Conservation (phyloP, 352 stramenopile genomes). For the Halophytophthora batemanensis region DNA sequence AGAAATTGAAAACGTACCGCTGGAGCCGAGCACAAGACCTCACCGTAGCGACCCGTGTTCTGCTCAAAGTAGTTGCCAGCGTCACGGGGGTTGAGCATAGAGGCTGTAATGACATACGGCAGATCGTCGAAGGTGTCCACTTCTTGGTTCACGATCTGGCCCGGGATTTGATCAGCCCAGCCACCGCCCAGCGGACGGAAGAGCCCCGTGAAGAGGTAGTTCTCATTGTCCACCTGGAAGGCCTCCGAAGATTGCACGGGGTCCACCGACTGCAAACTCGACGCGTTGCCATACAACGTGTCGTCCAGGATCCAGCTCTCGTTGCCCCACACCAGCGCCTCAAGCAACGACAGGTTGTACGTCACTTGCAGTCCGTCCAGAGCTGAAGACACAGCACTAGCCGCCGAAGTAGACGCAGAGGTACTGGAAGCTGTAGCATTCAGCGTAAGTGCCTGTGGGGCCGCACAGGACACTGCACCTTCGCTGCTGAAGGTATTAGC, state of each 20-base stretch:
- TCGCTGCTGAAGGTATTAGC: constrained; percentile 56
- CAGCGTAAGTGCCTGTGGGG: constrained; percentile 38
- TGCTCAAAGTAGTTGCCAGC: constrained; percentile 65
- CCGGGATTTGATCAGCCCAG: constrained; percentile 48
- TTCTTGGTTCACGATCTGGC: constrained; percentile 58
- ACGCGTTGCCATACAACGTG: constrained; percentile 31
- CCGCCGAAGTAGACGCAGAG: constrained; percentile 16
- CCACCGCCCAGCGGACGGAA: constrained; percentile 57
- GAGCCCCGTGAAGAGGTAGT: constrained; percentile 49
- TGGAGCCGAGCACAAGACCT: constrained; percentile 71
- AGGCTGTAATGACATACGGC: constrained; percentile 58
- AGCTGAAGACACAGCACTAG: constrained; percentile 19
- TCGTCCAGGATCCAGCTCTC: constrained; percentile 49
- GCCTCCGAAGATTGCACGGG: constrained; percentile 39
- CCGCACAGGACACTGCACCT: constrained; percentile 40
- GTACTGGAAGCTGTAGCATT: constrained; percentile 27
- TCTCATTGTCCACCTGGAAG: constrained; percentile 46
- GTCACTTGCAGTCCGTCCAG: constrained; percentile 35
- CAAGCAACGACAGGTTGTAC: constrained; percentile 74
- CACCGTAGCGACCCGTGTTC: constrained; percentile 59
- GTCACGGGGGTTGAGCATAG: constrained; percentile 55
- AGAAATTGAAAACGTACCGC: constrained; percentile 53
- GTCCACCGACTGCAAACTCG: constrained; percentile 28
- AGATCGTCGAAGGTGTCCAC: constrained; percentile 40
- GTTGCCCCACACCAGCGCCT: constrained; percentile 70